Percentiles rank a stretch among this genome's conserved stretches.
phyloP scores from a whole-genome alignment of 495 filamentous ascomycete species.

The Ascobolus immersus region DNA sequence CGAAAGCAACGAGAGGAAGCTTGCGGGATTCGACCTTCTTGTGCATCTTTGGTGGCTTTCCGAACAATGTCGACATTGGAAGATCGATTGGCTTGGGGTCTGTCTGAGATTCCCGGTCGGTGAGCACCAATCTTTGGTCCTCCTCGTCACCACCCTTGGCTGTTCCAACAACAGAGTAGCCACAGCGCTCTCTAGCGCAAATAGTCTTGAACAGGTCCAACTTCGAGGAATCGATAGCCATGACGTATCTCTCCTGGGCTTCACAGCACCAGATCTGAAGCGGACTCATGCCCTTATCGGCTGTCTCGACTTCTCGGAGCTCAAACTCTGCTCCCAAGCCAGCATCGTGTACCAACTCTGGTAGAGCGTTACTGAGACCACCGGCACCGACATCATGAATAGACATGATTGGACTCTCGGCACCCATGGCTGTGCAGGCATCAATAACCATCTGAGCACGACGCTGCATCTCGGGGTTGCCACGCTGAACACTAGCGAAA shows the following conservation, averaged over 20 bases:
- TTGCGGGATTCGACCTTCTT: constrained; percentile 51
- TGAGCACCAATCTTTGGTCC: constrained; percentile 46
- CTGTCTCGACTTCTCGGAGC: constrained; percentile 69
- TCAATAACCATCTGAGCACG: constrained; percentile 94
- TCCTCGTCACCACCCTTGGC: constrained; percentile 36
- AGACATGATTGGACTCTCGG: constrained; percentile 68
- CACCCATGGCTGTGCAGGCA: constrained; percentile 59
- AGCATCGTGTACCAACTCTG: constrained; percentile 77
- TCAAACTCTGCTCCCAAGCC: constrained; percentile 74
- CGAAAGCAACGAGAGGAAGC: constrained; percentile 42
- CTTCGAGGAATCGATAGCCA: constrained; percentile 50
- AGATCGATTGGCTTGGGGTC: constrained; percentile 64
- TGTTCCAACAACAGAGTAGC: constrained; percentile 75
- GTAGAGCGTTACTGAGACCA: constrained; percentile 77
- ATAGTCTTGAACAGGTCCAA: constrained; percentile 69
- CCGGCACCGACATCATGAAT: constrained; percentile 96
- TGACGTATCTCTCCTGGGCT: constrained; percentile 83
- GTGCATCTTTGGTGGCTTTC: constrained; percentile 65
- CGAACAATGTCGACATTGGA: constrained; percentile 76
- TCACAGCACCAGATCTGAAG: constrained; percentile 95
- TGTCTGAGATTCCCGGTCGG: constrained; percentile 55
- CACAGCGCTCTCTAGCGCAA: constrained; percentile 65
- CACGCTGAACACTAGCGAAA: constrained; percentile 85
- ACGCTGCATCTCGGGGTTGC: constrained; percentile 84
- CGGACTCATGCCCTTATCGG: constrained; percentile 74